Conservation (phyloP, 2,329 filamentous ascomycete species). For the Cladosporium sp. region DNA sequence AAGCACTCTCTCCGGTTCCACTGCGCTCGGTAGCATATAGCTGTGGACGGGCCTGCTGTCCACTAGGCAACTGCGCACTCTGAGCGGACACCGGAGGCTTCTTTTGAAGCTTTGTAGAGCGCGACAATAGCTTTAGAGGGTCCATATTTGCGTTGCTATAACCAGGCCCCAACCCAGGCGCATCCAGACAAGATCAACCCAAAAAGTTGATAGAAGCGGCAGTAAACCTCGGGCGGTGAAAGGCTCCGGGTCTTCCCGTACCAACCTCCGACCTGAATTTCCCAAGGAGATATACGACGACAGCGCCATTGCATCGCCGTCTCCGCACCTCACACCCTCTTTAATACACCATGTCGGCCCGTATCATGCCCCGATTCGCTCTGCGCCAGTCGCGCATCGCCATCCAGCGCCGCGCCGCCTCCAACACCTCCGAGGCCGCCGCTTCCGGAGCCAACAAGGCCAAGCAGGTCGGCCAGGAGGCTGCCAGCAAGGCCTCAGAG, state of each 20-base stretch:
- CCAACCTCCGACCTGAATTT: slow-evolving; percentile 14
- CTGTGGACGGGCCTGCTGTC: slow-evolving; percentile 62
- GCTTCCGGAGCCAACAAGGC: slow-evolving; percentile 35
- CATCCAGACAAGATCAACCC: background rate
- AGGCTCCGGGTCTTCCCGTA: slow-evolving; percentile 2
- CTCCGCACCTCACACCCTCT: slow-evolving; percentile 15
- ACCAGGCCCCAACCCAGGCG: background rate
- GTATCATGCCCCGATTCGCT: slow-evolving; percentile 43
- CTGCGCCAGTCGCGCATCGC: slow-evolving; percentile 41
- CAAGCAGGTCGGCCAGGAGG: slow-evolving; percentile 42
- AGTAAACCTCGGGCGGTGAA: slow-evolving; percentile 1
- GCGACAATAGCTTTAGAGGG: slow-evolving; percentile 67
- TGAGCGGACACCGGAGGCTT: slow-evolving; percentile 30
- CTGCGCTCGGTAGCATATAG: slow-evolving; percentile 45
- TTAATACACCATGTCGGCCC: slow-evolving; percentile 41
- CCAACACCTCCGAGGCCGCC: slow-evolving; percentile 45
- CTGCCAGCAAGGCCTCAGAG: slow-evolving; percentile 55
- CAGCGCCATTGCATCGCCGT: slow-evolving; percentile 18
- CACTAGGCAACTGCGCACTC: slow-evolving; percentile 54
- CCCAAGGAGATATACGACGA: slow-evolving; percentile 13
- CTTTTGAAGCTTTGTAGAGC: slow-evolving; percentile 58
- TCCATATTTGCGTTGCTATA: slow-evolving; percentile 51
- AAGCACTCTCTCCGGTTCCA: slow-evolving; percentile 22
- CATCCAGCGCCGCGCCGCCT: slow-evolving; percentile 46
- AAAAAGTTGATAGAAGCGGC: slow-evolving; percentile 10